A percentile compares a stretch with the other conserved stretches of the same genome.
phyloP scores from a whole-genome alignment of 2,329 filamentous ascomycete genomes.

The Fusarium coicis region DNA sequence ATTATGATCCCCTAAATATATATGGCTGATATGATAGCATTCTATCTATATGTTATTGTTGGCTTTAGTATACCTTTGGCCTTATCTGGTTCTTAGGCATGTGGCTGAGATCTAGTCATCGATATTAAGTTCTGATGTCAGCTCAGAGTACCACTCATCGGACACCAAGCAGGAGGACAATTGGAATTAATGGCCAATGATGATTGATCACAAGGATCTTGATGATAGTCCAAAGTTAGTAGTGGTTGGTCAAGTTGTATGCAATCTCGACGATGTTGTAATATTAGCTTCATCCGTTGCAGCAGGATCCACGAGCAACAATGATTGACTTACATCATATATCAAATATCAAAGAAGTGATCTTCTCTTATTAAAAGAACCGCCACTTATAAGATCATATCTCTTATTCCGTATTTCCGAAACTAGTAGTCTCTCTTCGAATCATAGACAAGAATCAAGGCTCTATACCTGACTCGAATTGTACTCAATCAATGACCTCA shows the following conservation, averaged over 20 bases:
- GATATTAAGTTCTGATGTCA: constrained; percentile 1
- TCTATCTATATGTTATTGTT: too few relatives aligned
- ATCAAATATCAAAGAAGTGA: not conserved
- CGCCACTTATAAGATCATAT: not conserved
- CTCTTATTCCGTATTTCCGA: not conserved
- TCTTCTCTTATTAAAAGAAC: not conserved
- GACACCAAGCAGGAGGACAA: accelerated
- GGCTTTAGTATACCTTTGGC: accelerated
- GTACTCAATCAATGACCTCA: constrained; percentile 13
- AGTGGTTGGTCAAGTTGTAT: too few relatives aligned
- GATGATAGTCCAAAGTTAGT: too few relatives aligned
- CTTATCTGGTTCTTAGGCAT: too few relatives aligned
- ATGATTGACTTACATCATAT: not conserved
- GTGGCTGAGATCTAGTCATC: not conserved
- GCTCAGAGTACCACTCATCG: not conserved
- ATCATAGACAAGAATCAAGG: not conserved
- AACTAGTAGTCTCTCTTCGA: not conserved
- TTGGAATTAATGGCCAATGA: not conserved
- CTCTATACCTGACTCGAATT: constrained; percentile 6
- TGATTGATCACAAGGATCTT: not conserved
- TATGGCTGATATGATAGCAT: not conserved
- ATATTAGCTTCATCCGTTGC: not conserved
- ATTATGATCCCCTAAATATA: not conserved
- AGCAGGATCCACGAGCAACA: not conserved
- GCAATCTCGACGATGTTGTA: not conserved